These are phyloP conservation scores for Cercospora nicotianae DNA, from an alignment of 2,329 filamentous ascomycete genomes.

Conservation along the genomic window DNA sequence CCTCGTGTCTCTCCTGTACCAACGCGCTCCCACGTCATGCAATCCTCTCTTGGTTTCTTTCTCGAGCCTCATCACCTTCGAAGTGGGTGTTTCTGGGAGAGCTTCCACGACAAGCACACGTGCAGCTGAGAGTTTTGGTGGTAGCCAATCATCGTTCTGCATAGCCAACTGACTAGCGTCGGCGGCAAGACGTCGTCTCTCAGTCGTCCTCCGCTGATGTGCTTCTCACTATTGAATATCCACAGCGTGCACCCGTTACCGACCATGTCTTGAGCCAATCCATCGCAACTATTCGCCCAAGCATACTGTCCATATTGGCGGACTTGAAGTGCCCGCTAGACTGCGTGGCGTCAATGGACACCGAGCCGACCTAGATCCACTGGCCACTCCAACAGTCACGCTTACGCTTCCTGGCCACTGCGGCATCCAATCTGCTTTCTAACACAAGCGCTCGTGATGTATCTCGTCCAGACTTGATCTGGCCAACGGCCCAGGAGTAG, in stretches of 20 bases:
- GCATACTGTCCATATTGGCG: not conserved
- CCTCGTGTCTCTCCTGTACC: not conserved
- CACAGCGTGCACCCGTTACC: not conserved
- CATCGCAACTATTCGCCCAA: not conserved
- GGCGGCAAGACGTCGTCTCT: constrained; percentile 12
- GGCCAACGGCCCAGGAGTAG: not conserved
- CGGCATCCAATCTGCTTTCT: constrained; percentile 11
- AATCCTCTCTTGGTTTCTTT: not conserved
- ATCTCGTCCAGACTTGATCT: not conserved
- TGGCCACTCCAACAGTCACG: not conserved
- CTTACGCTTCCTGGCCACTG: not conserved
- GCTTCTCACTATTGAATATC: constrained; percentile 4
- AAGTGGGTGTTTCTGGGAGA: not conserved
- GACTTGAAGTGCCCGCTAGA: not conserved
- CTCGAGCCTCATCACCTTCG: not conserved
- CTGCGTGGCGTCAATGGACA: not conserved
- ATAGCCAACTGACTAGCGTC: constrained; percentile 1
- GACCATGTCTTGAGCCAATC: not conserved
- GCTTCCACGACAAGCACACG: not conserved
- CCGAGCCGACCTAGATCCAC: not conserved
- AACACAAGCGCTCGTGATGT: constrained; percentile 16
- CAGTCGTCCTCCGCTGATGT: not conserved
- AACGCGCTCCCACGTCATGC: not conserved
- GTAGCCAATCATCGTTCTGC: not conserved
- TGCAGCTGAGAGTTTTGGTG: not conserved